Base-by-base conservation (phyloP, 2,329 filamentous ascomycete species). In the Huntiella omanensis region DNA sequence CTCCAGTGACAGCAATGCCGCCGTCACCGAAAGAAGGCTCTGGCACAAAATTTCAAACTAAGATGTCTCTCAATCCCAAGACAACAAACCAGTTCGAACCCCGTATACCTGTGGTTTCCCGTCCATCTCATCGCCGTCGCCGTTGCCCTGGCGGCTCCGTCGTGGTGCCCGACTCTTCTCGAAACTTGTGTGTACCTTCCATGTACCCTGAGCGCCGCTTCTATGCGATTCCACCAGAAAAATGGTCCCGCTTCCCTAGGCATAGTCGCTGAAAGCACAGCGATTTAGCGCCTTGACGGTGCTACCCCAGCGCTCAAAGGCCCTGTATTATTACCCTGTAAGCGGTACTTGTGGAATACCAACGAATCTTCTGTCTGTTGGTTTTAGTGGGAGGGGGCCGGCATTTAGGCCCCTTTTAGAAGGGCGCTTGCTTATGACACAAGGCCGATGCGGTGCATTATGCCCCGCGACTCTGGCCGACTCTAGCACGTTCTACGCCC, bases 191-290 rank as follows among this genome's bases (percentile, higher is more conserved):
- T 28, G 41, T 48, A 45, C 22, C 33, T 34, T 36, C 41, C 33
- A 43, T 40, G 48, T 46, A 46, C 44, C 40, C 42, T 33, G 39
- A 39, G 22, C 15, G 32, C 33, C 17, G 48, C 28, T 49, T 49
- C 48, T 34, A 49, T 48, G 34, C 22, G 46, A 48, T 48, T 48
- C 46, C 32, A 48, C 32, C 22, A 43, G 16, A 41, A 5, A 44
- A 37, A 17, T 16, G 7, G 13, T 7, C 34, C 37, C 33, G 13
- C 16, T n/a, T 36, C 35, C 41, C 22, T 13, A 13, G 4, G 28
- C 11, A 8, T 43, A 33, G 36, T 28, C 22, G 22, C 22, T 28
- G 22, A 10, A 28, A 10, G 22, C 22, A 28, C 22, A 28, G 6
- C 10, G 22, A 28, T 28, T 28, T 13, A 48, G 40, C 16, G 42